Conservation (phyloP, 306 rosid genomes). For the Pyrus communis region DNA sequence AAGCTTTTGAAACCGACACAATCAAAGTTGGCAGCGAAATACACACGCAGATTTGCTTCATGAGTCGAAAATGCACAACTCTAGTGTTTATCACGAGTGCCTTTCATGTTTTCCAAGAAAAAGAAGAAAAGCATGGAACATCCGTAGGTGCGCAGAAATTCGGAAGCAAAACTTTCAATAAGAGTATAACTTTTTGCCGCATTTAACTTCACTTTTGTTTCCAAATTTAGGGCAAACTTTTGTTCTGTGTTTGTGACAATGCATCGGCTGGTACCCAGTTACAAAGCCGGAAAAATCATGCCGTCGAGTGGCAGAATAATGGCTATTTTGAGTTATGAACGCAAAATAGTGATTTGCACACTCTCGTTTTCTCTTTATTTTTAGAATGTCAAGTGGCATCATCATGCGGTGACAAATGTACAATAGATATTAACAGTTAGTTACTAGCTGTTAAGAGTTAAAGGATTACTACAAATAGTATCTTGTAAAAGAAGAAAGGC, state of each 20-base stretch:
- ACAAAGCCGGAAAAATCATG: not conserved
- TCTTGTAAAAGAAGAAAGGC: no score
- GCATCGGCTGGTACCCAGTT: not conserved
- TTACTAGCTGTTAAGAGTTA: no score
- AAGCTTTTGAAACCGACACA: slow-evolving; percentile 2
- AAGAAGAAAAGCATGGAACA: not conserved
- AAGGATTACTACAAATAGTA: no score
- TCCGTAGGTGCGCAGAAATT: no score
- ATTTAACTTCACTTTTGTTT: not conserved
- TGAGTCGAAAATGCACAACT: not conserved
- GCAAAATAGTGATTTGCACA: no score
- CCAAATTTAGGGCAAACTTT: not conserved
- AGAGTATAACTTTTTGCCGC: not conserved
- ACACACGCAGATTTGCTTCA: no score
- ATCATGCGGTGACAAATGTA: no score
- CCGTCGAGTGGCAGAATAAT: not conserved
- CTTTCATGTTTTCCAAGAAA: not conserved
- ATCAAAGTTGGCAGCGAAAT: not conserved
- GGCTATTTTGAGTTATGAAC: not conserved
- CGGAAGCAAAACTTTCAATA: not conserved
- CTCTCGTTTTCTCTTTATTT: no score
- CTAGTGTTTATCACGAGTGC: not conserved
- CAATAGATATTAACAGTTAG: no score
- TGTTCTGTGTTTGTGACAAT: not conserved
- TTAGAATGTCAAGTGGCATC: no score